A percentile compares a stretch with the other conserved stretches of the same genome.
Evolutionary conservation across 306 rosid species (phyloP).

Genomic region (Glycine soja): DNA sequence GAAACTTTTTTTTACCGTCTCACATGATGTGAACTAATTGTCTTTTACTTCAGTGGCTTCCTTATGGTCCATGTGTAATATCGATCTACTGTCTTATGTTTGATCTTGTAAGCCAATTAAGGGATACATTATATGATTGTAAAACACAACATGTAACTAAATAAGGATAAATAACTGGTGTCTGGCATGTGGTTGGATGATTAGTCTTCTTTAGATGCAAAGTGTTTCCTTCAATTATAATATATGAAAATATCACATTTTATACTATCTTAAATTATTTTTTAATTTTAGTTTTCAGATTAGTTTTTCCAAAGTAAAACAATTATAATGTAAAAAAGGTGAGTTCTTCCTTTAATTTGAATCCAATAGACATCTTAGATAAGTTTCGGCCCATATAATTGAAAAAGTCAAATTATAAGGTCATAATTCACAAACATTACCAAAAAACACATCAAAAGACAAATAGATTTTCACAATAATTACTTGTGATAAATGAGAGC

Average conservation of each 20-base stretch:
- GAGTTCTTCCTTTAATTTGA: too few relatives aligned
- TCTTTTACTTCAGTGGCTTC: slow-evolving; percentile 14
- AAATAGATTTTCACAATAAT: too few relatives aligned
- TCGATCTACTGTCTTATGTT: slow-evolving; percentile 3
- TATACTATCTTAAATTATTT: neutral
- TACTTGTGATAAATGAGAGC: too few relatives aligned
- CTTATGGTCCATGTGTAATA: neutral
- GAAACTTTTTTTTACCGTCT: neutral
- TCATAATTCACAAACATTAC: too few relatives aligned
- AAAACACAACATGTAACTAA: neutral
- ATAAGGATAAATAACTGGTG: neutral
- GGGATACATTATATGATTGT: neutral
- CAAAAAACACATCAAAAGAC: too few relatives aligned
- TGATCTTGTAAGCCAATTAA: neutral
- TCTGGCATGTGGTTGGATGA: neutral
- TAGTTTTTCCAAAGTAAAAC: neutral
- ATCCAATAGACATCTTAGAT: too few relatives aligned
- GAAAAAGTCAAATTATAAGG: too few relatives aligned
- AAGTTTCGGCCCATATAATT: too few relatives aligned
- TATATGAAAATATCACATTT: neutral
- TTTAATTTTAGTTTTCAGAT: neutral
- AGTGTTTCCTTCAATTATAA: neutral
- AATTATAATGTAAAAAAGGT: too few relatives aligned
- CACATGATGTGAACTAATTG: slow-evolving; percentile 15
- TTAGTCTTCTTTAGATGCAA: neutral